phyloP scores from a whole-genome alignment of 257 asterid species.

The Ajuga chamaepitys region DNA sequence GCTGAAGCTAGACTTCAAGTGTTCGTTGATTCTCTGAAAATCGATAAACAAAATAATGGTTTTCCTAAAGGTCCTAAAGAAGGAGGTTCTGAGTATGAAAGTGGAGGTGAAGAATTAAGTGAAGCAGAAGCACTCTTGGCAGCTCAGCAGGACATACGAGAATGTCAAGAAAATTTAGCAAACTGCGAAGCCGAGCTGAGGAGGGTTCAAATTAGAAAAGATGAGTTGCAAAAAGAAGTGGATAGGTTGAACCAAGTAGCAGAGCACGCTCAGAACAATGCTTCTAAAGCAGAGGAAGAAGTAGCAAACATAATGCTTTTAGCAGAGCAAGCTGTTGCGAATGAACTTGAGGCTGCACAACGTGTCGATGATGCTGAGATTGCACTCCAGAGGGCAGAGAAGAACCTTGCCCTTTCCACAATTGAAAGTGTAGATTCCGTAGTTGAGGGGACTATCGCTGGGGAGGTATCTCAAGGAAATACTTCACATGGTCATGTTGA shows the following conservation, averaged over 20 bases:
- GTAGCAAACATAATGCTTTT: constrained; percentile 91
- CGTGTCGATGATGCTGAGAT: constrained; percentile 74
- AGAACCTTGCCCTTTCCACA: constrained; percentile 43
- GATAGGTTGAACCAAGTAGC: constrained; percentile 68
- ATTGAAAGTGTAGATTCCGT: constrained; percentile 36
- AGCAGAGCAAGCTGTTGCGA: constrained; percentile 96
- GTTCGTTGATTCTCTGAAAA: constrained; percentile 38
- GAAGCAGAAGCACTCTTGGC: constrained; percentile 51
- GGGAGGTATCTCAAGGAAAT: constrained; percentile 41
- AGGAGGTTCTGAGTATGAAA: constrained; percentile 18
- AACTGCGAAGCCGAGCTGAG: constrained; percentile 65
- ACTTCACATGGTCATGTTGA: constrained; percentile 30
- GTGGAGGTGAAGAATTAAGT: constrained; percentile 31
- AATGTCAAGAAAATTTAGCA: constrained; percentile 48
- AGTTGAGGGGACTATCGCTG: constrained; percentile 29
- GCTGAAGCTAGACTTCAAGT: constrained; percentile 83
- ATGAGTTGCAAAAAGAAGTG: constrained; percentile 79
- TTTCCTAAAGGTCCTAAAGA: constrained; percentile 22
- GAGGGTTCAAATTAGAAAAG: constrained; percentile 62
- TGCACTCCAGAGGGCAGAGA: constrained; percentile 81
- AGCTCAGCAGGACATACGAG: constrained; percentile 50
- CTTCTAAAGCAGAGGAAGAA: constrained; percentile 78
- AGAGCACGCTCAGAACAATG: constrained; percentile 52
- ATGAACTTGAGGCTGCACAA: constrained; percentile 88
- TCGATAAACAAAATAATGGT: constrained; percentile 32